Percentiles rank a stretch among this genome's conserved stretches.
Conservation (phyloP, 495 filamentous ascomycete species). For the Aspergillus ellipticus region DNA sequence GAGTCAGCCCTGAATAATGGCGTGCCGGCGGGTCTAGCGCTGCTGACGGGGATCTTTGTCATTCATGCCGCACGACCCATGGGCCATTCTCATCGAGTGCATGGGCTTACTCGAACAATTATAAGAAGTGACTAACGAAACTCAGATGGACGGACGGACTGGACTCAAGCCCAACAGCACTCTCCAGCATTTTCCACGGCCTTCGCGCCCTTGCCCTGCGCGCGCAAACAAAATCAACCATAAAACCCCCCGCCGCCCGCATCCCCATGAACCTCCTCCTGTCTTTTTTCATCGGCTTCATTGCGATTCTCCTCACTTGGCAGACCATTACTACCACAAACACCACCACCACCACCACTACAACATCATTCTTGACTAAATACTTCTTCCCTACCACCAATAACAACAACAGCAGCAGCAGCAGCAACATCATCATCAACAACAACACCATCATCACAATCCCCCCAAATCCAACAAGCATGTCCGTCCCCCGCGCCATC, state of each 20-base stretch:
- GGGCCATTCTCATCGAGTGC: not conserved
- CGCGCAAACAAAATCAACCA: slow-evolving; percentile 27
- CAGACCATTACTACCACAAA: slow-evolving; percentile 15
- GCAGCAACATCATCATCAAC: slow-evolving; percentile 11
- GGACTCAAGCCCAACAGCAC: not conserved
- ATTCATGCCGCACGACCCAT: no score
- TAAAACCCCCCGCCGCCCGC: slow-evolving; percentile 16
- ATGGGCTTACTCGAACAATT: slow-evolving; percentile 20
- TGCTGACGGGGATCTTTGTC: slow-evolving; percentile 35
- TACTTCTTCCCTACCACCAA: slow-evolving; percentile 12
- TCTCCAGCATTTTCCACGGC: slow-evolving; percentile 30
- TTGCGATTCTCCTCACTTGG: slow-evolving; percentile 33
- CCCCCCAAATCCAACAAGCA: slow-evolving; percentile 40
- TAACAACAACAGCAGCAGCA: slow-evolving; percentile 4
- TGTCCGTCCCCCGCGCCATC: slow-evolving; percentile 71
- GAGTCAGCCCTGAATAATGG: slow-evolving; percentile 6
- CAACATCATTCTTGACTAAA: slow-evolving; percentile 15
- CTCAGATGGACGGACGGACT: no score
- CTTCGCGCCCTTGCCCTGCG: slow-evolving; percentile 14
- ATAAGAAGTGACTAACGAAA: slow-evolving; percentile 26
- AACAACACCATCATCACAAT: slow-evolving; percentile 7
- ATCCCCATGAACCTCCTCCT: slow-evolving; percentile 41
- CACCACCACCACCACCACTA: slow-evolving; percentile 17
- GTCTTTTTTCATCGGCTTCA: slow-evolving; percentile 42
- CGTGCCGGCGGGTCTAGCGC: slow-evolving; percentile 4